Evolutionary conservation across 208 protist genomes (phyloP), one percentile per base, ranked within the genome.

Genomic region (Leishmania mexicana): DNA sequence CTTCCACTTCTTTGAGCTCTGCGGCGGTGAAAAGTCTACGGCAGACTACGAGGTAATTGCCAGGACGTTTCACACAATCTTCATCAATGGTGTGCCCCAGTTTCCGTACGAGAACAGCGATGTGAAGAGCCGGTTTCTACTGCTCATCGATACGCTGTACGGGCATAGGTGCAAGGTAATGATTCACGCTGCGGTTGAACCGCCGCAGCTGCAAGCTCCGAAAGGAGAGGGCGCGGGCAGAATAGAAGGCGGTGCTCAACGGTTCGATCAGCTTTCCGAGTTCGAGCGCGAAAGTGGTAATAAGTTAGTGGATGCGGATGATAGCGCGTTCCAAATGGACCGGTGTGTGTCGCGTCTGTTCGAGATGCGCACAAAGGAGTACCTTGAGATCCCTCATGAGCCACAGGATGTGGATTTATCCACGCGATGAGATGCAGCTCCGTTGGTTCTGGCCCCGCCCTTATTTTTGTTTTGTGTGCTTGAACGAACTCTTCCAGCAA

Each of bases 101-200:
- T 96, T 96, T 60, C 60, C 92, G 13, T 95, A 95, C 79, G 82
- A 96, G 40, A 89, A 78, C 71, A 94, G 78, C 67, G 94, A 97
- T 72, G 89, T 96, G 35, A 97, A 96, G 70, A 92, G 93, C 67
- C 90, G 96, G 0, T 98, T 98, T 81, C 81, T 98, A 15, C 82
- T 95, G n/a, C 86, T 97, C n/a, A 90, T 98, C 71, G 96, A 98
- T 83, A 92, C 90, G 6, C 84, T 98, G 42, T 98, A 98, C 75
- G 92, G 97, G 78, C 89, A 84, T 77, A 94, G 89, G 53, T 95
- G 90, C 77, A 97, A 98, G 78, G 85, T 97, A 4, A 79, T 98
- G 28, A 81, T 97, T 24, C 90, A 91, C 65, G 92, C 94, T 0
- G 83, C 88, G 24, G 94, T 94, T 17, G 81, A 90, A 80, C 87